phyloP scores from a whole-genome alignment of 2,329 filamentous ascomycete genomes.

The Neofusicoccum sp. region DNA sequence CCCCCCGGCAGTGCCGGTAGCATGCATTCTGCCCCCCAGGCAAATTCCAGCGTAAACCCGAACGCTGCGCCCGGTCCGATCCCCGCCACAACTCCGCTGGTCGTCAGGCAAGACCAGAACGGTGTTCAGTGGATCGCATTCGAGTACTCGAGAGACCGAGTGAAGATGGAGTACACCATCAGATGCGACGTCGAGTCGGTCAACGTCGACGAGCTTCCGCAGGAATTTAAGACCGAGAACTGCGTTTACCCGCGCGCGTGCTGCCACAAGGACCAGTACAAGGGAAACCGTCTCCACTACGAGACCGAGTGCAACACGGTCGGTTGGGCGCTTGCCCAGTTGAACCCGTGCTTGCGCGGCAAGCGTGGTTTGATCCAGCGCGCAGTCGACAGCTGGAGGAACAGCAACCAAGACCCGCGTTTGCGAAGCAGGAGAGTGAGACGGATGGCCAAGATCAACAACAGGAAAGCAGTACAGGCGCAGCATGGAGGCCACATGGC shows the following conservation, averaged over 20 bases:
- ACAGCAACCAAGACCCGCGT: slow-evolving; percentile 95
- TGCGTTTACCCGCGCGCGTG: slow-evolving; percentile 96
- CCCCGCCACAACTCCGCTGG: slow-evolving; percentile 90
- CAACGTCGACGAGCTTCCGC: slow-evolving; percentile 79
- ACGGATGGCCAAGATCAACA: slow-evolving; percentile 94
- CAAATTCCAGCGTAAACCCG: slow-evolving; percentile 67
- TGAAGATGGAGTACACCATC: slow-evolving; percentile 99
- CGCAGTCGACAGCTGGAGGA: slow-evolving; percentile 97
- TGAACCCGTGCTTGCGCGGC: slow-evolving; percentile 87
- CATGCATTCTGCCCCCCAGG: slow-evolving; percentile 43
- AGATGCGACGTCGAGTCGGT: slow-evolving; percentile 97
- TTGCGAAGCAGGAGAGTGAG: slow-evolving; percentile 89
- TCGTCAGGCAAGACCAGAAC: slow-evolving; percentile 92
- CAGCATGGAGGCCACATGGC: slow-evolving; percentile 67
- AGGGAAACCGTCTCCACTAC: slow-evolving; percentile 92
- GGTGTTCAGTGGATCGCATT: slow-evolving; percentile 99
- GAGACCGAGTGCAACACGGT: slow-evolving; percentile 99
- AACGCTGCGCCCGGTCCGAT: slow-evolving; percentile 95
- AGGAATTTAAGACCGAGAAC: slow-evolving; percentile 97
- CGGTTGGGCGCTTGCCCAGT: slow-evolving; percentile 95
- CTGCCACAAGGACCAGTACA: slow-evolving; percentile 93
- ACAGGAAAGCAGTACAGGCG: slow-evolving; percentile 71
- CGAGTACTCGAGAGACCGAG: slow-evolving; percentile 92
- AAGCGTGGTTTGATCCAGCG: slow-evolving; percentile 96
- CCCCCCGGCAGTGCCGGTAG: slow-evolving; percentile 44